phyloP scores from a whole-genome alignment of 73 alveolate genomes.

The Uronychia setigera region DNA sequence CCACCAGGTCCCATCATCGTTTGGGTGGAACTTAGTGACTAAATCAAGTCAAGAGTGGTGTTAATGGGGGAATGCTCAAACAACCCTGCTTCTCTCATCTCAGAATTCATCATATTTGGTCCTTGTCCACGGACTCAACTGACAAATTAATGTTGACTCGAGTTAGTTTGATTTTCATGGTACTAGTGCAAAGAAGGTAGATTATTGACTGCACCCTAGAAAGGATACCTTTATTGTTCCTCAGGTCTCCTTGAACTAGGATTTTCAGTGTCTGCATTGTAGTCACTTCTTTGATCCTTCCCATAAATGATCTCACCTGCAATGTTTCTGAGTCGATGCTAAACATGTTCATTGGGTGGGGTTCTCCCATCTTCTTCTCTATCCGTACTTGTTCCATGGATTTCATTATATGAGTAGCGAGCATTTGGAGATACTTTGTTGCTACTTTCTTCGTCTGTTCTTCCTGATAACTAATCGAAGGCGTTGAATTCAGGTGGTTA shows the following conservation, averaged over 20 bases:
- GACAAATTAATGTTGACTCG: too few species aligned
- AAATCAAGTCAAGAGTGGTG: background rate
- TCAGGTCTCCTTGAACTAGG: too few species aligned
- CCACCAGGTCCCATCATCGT: too few species aligned
- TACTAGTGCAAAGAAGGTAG: too few species aligned
- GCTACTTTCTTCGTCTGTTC: background rate
- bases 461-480: background rate
- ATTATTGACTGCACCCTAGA: too few species aligned
- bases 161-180: too few species aligned
- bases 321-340: too few species aligned
- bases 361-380: background rate
- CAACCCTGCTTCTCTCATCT: background rate
- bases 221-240: too few species aligned
- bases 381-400: background rate
- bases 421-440: background rate
- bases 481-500: background rate
- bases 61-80: background rate
- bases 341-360: background rate
- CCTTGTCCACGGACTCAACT: too few species aligned
- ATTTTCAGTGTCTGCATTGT: too few species aligned
- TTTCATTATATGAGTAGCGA: background rate
- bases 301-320: too few species aligned
- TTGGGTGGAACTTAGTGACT: background rate
- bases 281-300: too few species aligned
- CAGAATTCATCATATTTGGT: background rate